Conservation (phyloP, 2,329 filamentous ascomycete genomes). For the Neocatenulostroma microsporum region DNA sequence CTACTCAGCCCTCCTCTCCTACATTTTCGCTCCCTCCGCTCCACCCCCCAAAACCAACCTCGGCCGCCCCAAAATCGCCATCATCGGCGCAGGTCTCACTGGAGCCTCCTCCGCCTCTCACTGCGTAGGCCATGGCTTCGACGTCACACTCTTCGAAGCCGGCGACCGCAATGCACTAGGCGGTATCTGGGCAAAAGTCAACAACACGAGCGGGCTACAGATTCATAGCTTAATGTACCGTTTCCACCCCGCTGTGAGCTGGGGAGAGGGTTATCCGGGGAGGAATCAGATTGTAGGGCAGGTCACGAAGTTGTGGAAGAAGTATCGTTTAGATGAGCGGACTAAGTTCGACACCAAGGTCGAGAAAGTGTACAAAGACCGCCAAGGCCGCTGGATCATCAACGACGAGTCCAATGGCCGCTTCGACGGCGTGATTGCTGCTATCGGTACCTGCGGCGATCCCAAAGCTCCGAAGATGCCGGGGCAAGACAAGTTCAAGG, state of each 20-base stretch:
- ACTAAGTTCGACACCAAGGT: constrained; percentile 67
- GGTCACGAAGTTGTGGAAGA: constrained; percentile 64
- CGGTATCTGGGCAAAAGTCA: constrained; percentile 43
- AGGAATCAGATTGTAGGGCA: constrained; percentile 67
- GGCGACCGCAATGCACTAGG: constrained; percentile 54
- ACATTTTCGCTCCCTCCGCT: constrained; percentile 61
- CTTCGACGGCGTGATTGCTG: constrained; percentile 72
- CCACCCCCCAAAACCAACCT: constrained; percentile 53
- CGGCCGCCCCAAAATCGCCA: constrained; percentile 50
- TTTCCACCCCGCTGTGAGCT: constrained; percentile 73
- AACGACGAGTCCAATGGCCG: constrained; percentile 62
- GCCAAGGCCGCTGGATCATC: constrained; percentile 65
- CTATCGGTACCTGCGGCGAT: constrained; percentile 73
- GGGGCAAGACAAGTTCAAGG: constrained; percentile 64
- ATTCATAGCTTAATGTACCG: constrained; percentile 84
- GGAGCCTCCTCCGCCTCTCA: constrained; percentile 71
- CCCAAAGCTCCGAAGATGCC: constrained; percentile 64
- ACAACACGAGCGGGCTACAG: constrained; percentile 73
- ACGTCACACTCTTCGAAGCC: constrained; percentile 70
- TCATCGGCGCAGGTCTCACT: constrained; percentile 53
- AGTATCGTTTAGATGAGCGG: constrained; percentile 61
- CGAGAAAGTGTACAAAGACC: constrained; percentile 60
- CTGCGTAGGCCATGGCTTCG: constrained; percentile 77
- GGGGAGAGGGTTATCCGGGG: constrained; percentile 68
- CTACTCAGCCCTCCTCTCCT: constrained; percentile 56